Percentiles rank a stretch among this genome's conserved stretches.
Conservation (phyloP, 2,329 filamentous ascomycete species). For the Arthrobotrys sinensis region DNA sequence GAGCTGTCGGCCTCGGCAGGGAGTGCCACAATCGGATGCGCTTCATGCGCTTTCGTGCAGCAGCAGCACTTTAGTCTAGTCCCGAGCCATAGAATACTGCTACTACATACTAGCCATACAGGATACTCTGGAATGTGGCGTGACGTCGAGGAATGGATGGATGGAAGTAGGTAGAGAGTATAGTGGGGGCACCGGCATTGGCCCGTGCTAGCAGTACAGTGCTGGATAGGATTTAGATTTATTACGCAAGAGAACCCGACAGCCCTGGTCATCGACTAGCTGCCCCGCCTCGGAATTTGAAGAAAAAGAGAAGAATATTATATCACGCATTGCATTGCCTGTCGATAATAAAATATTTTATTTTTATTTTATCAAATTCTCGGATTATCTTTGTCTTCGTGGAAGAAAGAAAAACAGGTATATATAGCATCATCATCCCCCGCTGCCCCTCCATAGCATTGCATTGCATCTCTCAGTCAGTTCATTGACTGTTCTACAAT, state of each 20-base stretch:
- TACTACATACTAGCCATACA: too few relatives aligned
- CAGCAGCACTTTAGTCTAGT: too few relatives aligned
- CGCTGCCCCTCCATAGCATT: background rate
- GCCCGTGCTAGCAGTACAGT: slow-evolving; percentile 6
- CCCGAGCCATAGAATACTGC: too few relatives aligned
- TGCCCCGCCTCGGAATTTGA: slow-evolving; percentile 27
- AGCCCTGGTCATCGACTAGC: background rate
- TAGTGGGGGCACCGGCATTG: slow-evolving; percentile 9
- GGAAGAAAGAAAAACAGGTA: background rate
- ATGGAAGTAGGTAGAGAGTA: background rate
- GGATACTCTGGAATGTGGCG: slow-evolving; percentile 1
- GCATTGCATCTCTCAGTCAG: background rate
- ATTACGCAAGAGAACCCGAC: slow-evolving; percentile 27
- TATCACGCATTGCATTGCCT: background rate
- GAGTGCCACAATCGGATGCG: slow-evolving; percentile 22
- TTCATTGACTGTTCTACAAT: background rate
- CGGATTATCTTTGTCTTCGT: slow-evolving; percentile 1
- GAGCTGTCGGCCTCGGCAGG: slow-evolving; percentile 27
- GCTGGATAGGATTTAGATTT: slow-evolving; percentile 1
- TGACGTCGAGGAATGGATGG: slow-evolving; percentile 2
- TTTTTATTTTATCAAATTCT: too few relatives aligned
- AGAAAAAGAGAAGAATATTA: background rate
- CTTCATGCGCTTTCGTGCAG: too few relatives aligned
- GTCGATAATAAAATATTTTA: background rate
- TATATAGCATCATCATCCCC: background rate